Percentiles rank a stretch among this genome's conserved stretches.
These are phyloP conservation scores for Gautieria morchelliformis DNA, from an alignment of 768 basidiomycete species.

Conservation along the genomic window DNA sequence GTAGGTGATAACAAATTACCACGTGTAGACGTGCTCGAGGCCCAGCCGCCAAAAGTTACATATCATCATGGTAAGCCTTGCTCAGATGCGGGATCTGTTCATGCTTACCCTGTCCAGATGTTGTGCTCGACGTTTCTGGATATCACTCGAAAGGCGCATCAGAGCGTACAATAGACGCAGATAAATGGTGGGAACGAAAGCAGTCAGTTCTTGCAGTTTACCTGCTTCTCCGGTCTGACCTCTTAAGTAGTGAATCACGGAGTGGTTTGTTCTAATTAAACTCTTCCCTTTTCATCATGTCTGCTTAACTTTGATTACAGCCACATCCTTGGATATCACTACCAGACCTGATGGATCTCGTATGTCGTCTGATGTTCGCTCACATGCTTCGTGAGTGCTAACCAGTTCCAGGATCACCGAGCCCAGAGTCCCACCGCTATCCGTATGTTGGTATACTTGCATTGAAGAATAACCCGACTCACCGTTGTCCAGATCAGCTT, in stretches of 20 bases:
- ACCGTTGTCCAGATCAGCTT: background rate
- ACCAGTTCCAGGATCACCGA: constrained; percentile 3
- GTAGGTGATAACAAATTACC: constrained; percentile 45
- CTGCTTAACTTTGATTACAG: background rate
- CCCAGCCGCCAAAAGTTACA: constrained; percentile 44
- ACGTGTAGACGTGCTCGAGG: constrained; percentile 29
- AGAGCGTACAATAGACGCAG: constrained; percentile 13
- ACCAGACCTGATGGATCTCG: constrained; percentile 3
- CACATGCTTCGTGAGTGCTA: background rate
- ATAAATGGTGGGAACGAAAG: background rate
- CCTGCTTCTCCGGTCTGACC: background rate
- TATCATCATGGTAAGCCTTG: constrained; percentile 43
- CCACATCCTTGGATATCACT: background rate
- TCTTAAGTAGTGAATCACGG: background rate
- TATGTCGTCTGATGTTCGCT: background rate
- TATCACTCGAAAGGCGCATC: constrained; percentile 50
- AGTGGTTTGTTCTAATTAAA: background rate
- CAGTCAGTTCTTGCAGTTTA: background rate
- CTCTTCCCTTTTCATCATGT: background rate
- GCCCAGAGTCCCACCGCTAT: constrained; percentile 1
- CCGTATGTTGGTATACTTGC: background rate
- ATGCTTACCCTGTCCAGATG: constrained; percentile 33
- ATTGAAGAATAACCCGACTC: background rate
- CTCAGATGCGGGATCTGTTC: constrained; percentile 9
- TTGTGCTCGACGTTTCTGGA: constrained; percentile 76